Percentiles rank a stretch among this genome's conserved stretches.
phyloP scores from a whole-genome alignment of 352 stramenopile genomes.

The Plasmopara viticola region DNA sequence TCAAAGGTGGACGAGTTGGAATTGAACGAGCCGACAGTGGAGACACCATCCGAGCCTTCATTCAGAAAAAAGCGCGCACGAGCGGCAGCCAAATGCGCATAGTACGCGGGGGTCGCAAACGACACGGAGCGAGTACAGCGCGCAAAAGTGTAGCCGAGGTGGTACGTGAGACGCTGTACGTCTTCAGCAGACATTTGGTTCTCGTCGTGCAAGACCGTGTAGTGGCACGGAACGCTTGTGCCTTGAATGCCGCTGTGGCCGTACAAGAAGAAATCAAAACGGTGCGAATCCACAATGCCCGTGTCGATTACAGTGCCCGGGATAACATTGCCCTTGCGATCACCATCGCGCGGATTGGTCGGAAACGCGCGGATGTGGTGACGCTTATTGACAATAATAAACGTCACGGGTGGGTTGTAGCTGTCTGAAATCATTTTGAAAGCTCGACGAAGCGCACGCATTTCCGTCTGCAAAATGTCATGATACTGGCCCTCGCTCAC shows the following conservation, averaged over 20 bases:
- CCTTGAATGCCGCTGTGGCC: constrained; percentile 77
- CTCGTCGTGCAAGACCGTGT: constrained; percentile 79
- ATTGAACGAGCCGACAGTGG: constrained; percentile 52
- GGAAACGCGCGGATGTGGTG: constrained; percentile 81
- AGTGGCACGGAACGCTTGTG: constrained; percentile 81
- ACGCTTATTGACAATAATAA: constrained; percentile 85
- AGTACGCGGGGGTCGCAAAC: constrained; percentile 82
- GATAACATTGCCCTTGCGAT: constrained; percentile 68
- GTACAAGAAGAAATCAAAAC: constrained; percentile 86
- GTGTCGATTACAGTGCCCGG: constrained; percentile 76
- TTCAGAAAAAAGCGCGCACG: constrained; percentile 79
- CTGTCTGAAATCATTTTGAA: constrained; percentile 50
- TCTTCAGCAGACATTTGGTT: constrained; percentile 62
- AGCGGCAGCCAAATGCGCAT: constrained; percentile 76
- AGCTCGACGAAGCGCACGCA: constrained; percentile 70
- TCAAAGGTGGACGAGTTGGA: constrained; percentile 53
- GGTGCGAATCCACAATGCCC: constrained; percentile 73
- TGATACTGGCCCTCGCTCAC: constrained; percentile 82
- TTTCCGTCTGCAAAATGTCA: constrained; percentile 66
- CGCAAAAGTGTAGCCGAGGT: constrained; percentile 81
- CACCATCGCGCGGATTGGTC: constrained; percentile 26
- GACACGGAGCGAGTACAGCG: constrained; percentile 83
- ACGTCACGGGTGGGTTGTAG: constrained; percentile 79
- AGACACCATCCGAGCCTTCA: constrained; percentile 50
- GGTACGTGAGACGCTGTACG: constrained; percentile 62